A percentile compares a stretch with the other conserved stretches of the same genome.
phyloP scores from a whole-genome alignment of 306 rosid species.

The Pachyrhizus erosus region DNA sequence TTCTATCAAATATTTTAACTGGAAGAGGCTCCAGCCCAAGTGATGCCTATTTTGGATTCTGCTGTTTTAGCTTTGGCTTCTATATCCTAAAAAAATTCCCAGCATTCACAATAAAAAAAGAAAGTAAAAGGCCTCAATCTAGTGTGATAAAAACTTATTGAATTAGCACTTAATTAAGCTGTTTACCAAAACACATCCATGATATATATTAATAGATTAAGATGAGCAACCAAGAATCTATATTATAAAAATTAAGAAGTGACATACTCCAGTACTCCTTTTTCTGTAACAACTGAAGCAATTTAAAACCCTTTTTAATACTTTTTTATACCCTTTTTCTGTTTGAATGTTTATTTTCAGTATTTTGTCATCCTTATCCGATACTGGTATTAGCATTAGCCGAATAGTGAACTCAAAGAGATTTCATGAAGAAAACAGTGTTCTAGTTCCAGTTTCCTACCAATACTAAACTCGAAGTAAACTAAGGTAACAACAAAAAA shows the following conservation, averaged over 20 bases:
- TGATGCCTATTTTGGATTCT: too few species aligned
- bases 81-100: too few species aligned
- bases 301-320: background rate
- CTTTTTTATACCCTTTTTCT: background rate
- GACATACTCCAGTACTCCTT: background rate
- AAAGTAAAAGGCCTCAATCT: too few species aligned
- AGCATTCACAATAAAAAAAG: too few species aligned
- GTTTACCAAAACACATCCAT: background rate
- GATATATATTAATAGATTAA: conserved; percentile 2
- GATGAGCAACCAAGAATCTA: conserved; percentile 29
- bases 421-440: background rate
- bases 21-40: too few species aligned
- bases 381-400: background rate
- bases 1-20: too few species aligned
- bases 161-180: background rate
- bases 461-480: background rate
- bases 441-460: conserved; percentile 2
- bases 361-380: background rate
- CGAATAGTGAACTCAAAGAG: background rate
- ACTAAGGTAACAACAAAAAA: background rate
- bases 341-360: background rate
- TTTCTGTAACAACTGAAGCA: background rate
- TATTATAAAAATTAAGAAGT: background rate
- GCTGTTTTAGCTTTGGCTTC: too few species aligned
- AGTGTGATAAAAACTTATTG: background rate